Percentiles rank a stretch among this genome's conserved stretches.
Conservation (phyloP, 768 basidiomycete genomes). For the Suillus discolor region DNA sequence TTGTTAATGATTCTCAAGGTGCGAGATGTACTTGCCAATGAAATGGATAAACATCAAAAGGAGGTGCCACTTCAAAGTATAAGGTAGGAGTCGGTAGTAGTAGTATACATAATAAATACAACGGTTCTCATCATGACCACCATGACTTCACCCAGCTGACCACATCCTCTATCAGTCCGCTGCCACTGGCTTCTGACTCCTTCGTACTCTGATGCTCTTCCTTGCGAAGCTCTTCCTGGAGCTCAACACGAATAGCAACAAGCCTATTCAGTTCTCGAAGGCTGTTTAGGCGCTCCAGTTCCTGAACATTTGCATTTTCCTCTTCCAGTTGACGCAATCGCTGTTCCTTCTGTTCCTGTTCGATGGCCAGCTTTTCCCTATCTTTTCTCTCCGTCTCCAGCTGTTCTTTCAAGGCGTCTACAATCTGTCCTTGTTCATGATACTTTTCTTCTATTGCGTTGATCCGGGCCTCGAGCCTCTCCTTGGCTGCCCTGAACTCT, state of each 20-base stretch:
- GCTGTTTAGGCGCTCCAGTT: not conserved
- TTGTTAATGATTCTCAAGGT: not conserved
- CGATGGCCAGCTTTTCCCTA: not conserved
- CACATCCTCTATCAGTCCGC: not conserved
- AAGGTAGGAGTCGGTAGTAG: not conserved
- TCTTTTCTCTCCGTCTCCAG: conserved; percentile 3
- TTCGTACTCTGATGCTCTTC: not conserved
- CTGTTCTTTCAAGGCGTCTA: conserved; percentile 3
- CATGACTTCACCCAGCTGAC: not conserved
- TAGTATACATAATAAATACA: too few relatives aligned
- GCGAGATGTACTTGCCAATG: not conserved
- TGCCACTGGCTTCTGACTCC: not conserved
- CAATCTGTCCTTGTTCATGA: not conserved
- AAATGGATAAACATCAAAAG: conserved; percentile 6
- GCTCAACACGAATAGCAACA: not conserved
- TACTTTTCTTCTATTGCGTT: conserved; percentile 6
- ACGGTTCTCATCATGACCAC: not conserved
- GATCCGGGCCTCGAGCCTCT: conserved; percentile 6
- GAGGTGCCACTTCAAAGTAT: conserved; percentile 6
- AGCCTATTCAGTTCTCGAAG: conserved; percentile 1
- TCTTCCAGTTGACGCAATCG: conserved; percentile 2
- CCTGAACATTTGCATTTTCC: not conserved
- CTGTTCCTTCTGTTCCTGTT: conserved; percentile 7
- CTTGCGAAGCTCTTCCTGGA: not conserved
- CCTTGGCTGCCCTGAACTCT: conserved; percentile 7